phyloP scores from a whole-genome alignment of 2,329 filamentous ascomycete species.

The Aspergillus pseudoviridinutans region DNA sequence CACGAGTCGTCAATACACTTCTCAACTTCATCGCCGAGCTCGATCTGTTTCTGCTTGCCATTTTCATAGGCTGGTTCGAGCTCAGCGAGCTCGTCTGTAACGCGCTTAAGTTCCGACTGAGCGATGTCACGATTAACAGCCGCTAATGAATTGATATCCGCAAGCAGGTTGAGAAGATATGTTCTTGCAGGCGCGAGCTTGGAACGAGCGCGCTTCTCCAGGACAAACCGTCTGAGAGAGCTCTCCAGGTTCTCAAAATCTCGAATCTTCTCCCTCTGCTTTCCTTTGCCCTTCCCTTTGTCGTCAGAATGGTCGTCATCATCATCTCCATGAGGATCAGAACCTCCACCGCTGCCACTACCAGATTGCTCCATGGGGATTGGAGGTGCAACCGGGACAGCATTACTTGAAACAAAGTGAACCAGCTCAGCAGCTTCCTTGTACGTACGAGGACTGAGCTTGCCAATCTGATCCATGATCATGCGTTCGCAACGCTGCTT shows the following conservation, averaged over 20 bases:
- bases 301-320: conserved; percentile 54
- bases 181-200: conserved; percentile 95
- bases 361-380: conserved; percentile 48
- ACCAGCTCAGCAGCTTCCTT: conserved; percentile 92
- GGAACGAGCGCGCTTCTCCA: conserved; percentile 91
- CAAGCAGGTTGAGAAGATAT: conserved; percentile 88
- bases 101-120: conserved; percentile 76
- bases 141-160: conserved; percentile 79
- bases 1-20: conserved; percentile 79
- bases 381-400: conserved; percentile 69
- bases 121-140: conserved; percentile 85
- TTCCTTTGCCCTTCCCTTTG: conserved; percentile 74
- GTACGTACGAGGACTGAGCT: conserved; percentile 85
- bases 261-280: conserved; percentile 81
- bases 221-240: conserved; percentile 83
- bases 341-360: conserved; percentile 53
- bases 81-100: conserved; percentile 72
- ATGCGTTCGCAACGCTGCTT: conserved; percentile 87
- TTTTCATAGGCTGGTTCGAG: conserved; percentile 83
- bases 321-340: conserved; percentile 43
- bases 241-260: conserved; percentile 90
- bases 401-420: conserved; percentile 97
- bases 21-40: conserved; percentile 79
- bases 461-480: conserved; percentile 84
- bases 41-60: conserved; percentile 71